Percentiles rank a stretch among this genome's conserved stretches.
phyloP scores from a whole-genome alignment of 2,329 filamentous ascomycete genomes.

The Geosmithia flava region DNA sequence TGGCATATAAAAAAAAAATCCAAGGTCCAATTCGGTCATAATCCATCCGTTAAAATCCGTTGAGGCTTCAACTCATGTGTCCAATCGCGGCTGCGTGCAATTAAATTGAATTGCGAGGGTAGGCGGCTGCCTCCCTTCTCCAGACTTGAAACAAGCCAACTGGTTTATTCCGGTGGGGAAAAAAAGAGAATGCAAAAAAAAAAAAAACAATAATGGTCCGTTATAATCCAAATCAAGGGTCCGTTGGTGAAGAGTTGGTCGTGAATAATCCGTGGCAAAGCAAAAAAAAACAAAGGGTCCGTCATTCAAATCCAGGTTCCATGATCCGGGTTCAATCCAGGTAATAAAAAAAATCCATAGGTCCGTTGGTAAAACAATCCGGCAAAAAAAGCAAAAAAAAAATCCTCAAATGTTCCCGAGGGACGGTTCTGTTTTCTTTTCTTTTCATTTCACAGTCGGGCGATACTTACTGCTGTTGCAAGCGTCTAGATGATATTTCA shows the following conservation, averaged over 20 bases:
- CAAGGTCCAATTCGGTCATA: neutral
- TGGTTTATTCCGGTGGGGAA: neutral
- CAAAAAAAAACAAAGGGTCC: neutral
- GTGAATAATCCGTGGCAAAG: neutral
- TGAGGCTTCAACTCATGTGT: constrained; percentile 4
- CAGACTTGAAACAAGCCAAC: neutral
- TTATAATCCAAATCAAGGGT: neutral
- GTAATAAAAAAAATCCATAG: neutral
- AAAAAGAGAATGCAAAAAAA: neutral
- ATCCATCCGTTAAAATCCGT: constrained; percentile 3
- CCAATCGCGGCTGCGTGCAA: constrained; percentile 18
- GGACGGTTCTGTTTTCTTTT: constrained; percentile 1
- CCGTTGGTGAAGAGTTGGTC: neutral
- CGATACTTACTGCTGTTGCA: constrained; percentile 2
- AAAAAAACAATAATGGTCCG: neutral
- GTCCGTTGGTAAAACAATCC: neutral
- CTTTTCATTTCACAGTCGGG: neutral
- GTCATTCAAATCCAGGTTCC: neutral
- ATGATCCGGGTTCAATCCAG: neutral
- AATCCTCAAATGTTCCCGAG: neutral
- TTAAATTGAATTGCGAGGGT: constrained; percentile 17
- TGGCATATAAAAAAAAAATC: neutral
- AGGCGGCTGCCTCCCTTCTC: neutral
- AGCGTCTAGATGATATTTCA: neutral
- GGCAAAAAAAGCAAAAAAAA: neutral